Base-by-base conservation (phyloP, 1,284 basidiomycete genomes). In the Somion occarium region DNA sequence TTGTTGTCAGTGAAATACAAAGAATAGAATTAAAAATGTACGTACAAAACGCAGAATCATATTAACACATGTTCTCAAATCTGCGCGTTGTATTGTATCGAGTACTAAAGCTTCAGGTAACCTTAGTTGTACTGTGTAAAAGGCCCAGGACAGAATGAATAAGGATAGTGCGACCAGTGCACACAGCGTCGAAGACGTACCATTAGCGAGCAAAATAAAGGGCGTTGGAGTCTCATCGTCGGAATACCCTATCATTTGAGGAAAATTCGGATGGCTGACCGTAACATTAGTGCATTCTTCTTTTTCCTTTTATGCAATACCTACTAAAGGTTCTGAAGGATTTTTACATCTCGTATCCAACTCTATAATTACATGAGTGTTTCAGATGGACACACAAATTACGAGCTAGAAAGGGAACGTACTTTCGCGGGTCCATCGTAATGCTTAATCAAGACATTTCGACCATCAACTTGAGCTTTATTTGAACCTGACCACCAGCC, bases 231-330 rank as follows among this genome's bases (percentile, higher is more conserved):
- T 62, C 38, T 72, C 66, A 19, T 73, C 72, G n/a, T 71, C 64
- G 0, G 79, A 80, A 55, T 76, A 76, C 1, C 78, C 79, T 5
- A 77, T 56, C 66, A 80, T 71, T 58, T 80, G 77, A 0, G 79
- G 78, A 13, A 80, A 60, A 58, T 75, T 79, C 12, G 76, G 75
- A 50, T 80, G 79, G 53, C 79, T 80, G n/a, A 47, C 22, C 26
- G n/a, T 44, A 42, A 30, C 25, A 19, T 51, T 15, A 49, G 34
- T 15, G n/a, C n/a, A n/a, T 51, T 24, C 5, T 38, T 2, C 22
- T 41, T 20, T 20, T 7, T 34, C 15, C n/a, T 12, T 43, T 13
- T 13, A 11, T n/a, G 7, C 24, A 41, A 47, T 27, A 62, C 74
- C 49, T 50, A 78, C 78, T 73, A 74, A 18, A 79, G 53, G 51